These are phyloP conservation scores for Trichoderma oligosporum DNA, from an alignment of 2,329 filamentous ascomycete genomes.

Conservation along the genomic window DNA sequence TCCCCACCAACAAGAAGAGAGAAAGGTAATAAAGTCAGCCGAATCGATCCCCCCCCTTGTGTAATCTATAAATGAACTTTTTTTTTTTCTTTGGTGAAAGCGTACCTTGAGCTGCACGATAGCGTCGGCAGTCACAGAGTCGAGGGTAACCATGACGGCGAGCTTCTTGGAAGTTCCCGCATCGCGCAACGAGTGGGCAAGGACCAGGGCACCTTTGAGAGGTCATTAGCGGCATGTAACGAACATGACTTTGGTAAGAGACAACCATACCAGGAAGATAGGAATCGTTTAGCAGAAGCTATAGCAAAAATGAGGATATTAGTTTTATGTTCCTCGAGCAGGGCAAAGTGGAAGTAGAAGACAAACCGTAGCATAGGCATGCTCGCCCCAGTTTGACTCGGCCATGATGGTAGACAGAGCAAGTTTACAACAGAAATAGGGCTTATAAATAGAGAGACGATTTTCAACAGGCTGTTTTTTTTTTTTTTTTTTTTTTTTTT, in stretches of 20 bases:
- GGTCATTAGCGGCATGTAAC: conserved; percentile 12
- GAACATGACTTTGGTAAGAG: background rate
- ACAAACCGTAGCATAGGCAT: conserved; percentile 57
- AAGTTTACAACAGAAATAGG: background rate
- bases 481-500: too few relatives aligned
- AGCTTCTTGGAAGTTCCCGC: conserved; percentile 81
- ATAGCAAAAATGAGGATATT: conserved; percentile 27
- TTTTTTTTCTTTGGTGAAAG: background rate
- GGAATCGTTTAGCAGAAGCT: conserved; percentile 88
- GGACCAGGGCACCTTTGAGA: conserved; percentile 74
- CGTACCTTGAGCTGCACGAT: conserved; percentile 73
- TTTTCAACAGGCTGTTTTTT: too few relatives aligned
- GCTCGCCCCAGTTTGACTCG: conserved; percentile 40
- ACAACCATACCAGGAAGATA: conserved; percentile 79
- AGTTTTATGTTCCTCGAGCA: conserved; percentile 2
- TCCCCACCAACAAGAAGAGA: background rate
- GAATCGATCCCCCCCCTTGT: background rate
- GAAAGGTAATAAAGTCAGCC: background rate
- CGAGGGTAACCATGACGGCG: conserved; percentile 76
- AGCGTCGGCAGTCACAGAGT: conserved; percentile 70
- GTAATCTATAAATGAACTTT: background rate
- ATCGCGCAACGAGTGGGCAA: conserved; percentile 93
- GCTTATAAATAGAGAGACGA: background rate
- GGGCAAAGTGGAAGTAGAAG: background rate
- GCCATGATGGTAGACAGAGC: conserved; percentile 33